These are phyloP conservation scores for Papiliotrema nemorosa DNA, from an alignment of 1,284 basidiomycete genomes.

Conservation along the genomic window DNA sequence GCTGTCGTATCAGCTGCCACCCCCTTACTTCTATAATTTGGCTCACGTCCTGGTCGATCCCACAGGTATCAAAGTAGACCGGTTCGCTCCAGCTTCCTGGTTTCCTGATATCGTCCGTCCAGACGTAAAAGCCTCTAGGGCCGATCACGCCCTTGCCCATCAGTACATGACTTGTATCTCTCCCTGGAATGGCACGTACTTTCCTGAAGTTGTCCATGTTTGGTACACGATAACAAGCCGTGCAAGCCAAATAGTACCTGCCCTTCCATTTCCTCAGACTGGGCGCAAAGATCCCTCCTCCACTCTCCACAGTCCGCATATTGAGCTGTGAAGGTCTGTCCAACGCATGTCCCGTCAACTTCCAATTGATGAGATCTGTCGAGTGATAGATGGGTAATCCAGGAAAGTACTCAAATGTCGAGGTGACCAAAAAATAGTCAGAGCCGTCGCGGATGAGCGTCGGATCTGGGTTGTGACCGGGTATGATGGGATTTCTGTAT, in stretches of 20 bases:
- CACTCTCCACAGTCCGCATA: slow-evolving; percentile 21
- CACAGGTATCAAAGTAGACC: slow-evolving; percentile 19
- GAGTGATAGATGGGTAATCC: slow-evolving; percentile 29
- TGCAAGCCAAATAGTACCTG: slow-evolving; percentile 21
- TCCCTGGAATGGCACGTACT: neutral
- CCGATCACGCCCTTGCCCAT: neutral
- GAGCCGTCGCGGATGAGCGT: slow-evolving; percentile 21
- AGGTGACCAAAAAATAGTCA: slow-evolving; percentile 27
- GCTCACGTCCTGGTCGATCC: slow-evolving; percentile 30
- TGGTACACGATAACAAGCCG: neutral
- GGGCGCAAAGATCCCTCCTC: slow-evolving; percentile 25
- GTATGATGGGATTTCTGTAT: slow-evolving; percentile 23
- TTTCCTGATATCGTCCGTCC: slow-evolving; percentile 27
- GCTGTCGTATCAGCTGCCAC: slow-evolving; percentile 5
- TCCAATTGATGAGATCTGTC: slow-evolving; percentile 29
- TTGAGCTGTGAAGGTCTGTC: slow-evolving; percentile 19
- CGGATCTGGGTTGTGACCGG: slow-evolving; percentile 35
- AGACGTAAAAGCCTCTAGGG: slow-evolving; percentile 24
- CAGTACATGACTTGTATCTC: neutral
- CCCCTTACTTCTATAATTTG: too few relatives aligned
- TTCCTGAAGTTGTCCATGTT: slow-evolving; percentile 1
- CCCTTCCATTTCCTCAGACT: slow-evolving; percentile 21
- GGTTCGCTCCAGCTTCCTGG: slow-evolving; percentile 25
- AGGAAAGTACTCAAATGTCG: slow-evolving; percentile 29
- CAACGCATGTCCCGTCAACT: slow-evolving; percentile 24